Conservation (phyloP, 2,329 filamentous ascomycete species). For the Sclerotinia sclerotiorum region DNA sequence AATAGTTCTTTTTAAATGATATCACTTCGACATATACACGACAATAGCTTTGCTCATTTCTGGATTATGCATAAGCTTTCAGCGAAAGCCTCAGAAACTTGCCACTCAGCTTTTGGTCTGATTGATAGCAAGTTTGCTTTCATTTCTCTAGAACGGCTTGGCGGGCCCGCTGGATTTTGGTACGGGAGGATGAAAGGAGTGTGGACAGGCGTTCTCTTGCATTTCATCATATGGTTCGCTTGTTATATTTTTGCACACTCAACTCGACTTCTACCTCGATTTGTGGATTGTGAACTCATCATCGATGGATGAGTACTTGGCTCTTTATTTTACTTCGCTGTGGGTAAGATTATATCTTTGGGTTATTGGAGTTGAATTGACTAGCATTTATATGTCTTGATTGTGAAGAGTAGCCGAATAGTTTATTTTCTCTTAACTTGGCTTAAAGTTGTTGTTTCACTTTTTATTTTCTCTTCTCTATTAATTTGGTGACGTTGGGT, state of each 20-base stretch:
- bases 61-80: conserved; percentile 21
- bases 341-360: conserved; percentile 21
- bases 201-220: conserved; percentile 16
- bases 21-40: conserved; percentile 19
- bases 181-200: conserved; percentile 11
- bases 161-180: conserved; percentile 22
- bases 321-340: conserved; percentile 6
- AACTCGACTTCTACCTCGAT: background rate
- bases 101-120: conserved; percentile 22
- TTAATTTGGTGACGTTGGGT: conserved; percentile 11
- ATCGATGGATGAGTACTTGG: conserved; percentile 4
- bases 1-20: background rate
- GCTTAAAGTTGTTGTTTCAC: conserved; percentile 17
- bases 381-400: conserved; percentile 17
- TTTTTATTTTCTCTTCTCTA: conserved; percentile 21
- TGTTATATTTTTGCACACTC: conserved; percentile 14
- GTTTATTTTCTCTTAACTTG: conserved; percentile 14
- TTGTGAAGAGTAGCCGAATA: conserved; percentile 15
- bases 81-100: conserved; percentile 19
- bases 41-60: conserved; percentile 18
- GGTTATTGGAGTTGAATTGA: conserved; percentile 18
- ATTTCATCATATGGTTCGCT: conserved; percentile 19
- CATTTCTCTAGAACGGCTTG: conserved; percentile 21
- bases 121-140: conserved; percentile 19
- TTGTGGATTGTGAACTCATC: conserved; percentile 7